Conservation (phyloP, 768 basidiomycete species). For the Russula vinacea region DNA sequence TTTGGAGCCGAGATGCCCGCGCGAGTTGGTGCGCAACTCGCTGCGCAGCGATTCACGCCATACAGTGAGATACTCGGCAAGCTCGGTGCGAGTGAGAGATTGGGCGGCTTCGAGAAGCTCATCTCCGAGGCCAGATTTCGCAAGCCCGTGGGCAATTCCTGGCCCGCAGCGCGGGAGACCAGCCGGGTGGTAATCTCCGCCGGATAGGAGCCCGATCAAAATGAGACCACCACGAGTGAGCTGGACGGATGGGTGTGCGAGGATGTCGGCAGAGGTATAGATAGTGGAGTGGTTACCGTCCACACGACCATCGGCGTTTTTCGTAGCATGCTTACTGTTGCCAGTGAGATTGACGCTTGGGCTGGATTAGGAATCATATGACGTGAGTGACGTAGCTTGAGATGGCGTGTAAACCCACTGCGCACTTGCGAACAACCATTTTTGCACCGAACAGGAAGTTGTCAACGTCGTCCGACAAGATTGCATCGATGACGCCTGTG, state of each 20-base stretch:
- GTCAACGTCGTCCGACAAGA: constrained; percentile 92
- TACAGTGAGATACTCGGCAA: constrained; percentile 51
- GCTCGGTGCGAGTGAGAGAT: constrained; percentile 41
- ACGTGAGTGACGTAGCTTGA: background rate
- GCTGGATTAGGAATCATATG: constrained; percentile 38
- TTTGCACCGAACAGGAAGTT: constrained; percentile 86
- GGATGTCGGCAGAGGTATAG: constrained; percentile 41
- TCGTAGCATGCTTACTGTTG: constrained; percentile 58
- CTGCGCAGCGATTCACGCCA: constrained; percentile 64
- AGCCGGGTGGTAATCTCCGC: constrained; percentile 83
- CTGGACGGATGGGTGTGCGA: constrained; percentile 46
- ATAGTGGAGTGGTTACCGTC: constrained; percentile 64
- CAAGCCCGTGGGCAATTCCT: constrained; percentile 71
- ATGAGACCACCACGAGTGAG: constrained; percentile 68
- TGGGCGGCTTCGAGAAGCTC: constrained; percentile 58
- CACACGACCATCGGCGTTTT: constrained; percentile 65
- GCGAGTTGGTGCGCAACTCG: constrained; percentile 68
- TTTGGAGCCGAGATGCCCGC: constrained; percentile 61
- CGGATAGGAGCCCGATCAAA: constrained; percentile 79
- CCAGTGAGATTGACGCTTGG: constrained; percentile 71
- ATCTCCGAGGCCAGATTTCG: constrained; percentile 78
- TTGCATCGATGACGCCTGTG: constrained; percentile 79
- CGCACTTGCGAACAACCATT: constrained; percentile 80
- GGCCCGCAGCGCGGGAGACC: constrained; percentile 67
- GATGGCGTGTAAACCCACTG: background rate